Conservation (phyloP, 495 filamentous ascomycete genomes). For the Penicillium roqueforti region DNA sequence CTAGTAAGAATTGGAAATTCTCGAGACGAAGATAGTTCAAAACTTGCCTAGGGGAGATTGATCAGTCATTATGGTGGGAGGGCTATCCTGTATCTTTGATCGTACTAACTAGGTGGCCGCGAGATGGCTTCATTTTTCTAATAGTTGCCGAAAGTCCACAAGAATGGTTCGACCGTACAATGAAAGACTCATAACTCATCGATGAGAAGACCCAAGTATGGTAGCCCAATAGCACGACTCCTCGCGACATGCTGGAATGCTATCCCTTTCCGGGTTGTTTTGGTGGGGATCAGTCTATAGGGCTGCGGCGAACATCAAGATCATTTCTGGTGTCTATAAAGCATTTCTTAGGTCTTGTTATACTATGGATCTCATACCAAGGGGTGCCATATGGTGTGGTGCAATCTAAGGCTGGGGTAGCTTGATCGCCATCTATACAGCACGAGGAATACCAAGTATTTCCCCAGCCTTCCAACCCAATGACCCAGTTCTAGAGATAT, state of each 20-base stretch:
- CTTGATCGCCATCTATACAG: constrained; percentile 1
- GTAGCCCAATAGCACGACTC: constrained; percentile 2
- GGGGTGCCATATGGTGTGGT: constrained; percentile 8
- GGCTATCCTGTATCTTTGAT: neutral
- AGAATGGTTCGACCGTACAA: neutral
- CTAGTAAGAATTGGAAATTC: neutral
- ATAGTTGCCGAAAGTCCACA: neutral
- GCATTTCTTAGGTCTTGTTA: constrained; percentile 15
- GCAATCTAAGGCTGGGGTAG: neutral
- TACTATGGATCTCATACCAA: constrained; percentile 17
- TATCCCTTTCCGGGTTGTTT: constrained; percentile 26
- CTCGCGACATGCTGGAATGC: constrained; percentile 17
- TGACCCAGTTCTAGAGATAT: neutral
- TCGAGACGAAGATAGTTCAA: neutral
- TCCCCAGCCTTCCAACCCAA: neutral
- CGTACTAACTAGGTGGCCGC: neutral
- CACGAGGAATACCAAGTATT: neutral
- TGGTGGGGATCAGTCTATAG: constrained; percentile 12
- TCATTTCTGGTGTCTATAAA: constrained; percentile 2
- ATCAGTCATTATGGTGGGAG: neutral
- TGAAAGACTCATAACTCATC: neutral
- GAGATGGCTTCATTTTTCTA: neutral
- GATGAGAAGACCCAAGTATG: neutral
- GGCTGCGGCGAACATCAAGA: constrained; percentile 5
- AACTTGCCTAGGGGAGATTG: neutral